phyloP scores from a whole-genome alignment of 768 basidiomycete genomes.

The Termitomyces sp. region DNA sequence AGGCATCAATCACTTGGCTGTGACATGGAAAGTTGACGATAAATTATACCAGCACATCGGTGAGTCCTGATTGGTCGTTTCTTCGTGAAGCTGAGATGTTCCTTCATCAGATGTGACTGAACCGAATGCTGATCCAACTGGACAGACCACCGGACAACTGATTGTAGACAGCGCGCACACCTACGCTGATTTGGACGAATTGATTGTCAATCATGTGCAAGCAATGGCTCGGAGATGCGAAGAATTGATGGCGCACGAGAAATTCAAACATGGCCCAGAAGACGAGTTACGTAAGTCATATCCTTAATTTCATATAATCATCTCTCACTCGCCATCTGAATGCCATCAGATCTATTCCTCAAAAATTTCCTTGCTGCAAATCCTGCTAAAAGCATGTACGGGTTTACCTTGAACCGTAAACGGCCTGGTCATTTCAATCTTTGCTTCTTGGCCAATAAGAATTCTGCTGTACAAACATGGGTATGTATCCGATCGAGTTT shows the following conservation, averaged over 20 bases:
- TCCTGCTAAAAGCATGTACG: constrained; percentile 92
- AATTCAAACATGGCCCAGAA: constrained; percentile 85
- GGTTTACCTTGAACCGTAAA: constrained; percentile 86
- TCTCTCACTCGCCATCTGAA: not conserved
- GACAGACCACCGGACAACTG: constrained; percentile 59
- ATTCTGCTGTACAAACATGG: constrained; percentile 88
- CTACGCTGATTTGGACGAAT: constrained; percentile 92
- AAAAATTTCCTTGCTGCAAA: constrained; percentile 91
- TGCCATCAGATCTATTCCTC: constrained; percentile 68
- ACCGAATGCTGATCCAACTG: constrained; percentile 68
- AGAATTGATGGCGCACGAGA: constrained; percentile 92
- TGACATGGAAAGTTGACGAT: constrained; percentile 99
- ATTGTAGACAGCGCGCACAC: constrained; percentile 73
- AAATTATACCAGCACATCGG: constrained; percentile 96
- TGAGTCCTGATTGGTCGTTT: constrained; percentile 28
- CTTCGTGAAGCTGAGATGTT: not conserved
- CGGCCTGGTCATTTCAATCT: constrained; percentile 91
- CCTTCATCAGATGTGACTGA: constrained; percentile 67
- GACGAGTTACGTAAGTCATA: constrained; percentile 82
- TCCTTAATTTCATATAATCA: not conserved
- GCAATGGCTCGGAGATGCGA: constrained; percentile 91
- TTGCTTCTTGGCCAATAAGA: constrained; percentile 90
- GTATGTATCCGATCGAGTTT: constrained; percentile 39
- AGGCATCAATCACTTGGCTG: constrained; percentile 87
- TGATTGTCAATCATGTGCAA: constrained; percentile 95